Evolutionary conservation across 805 yeast species (phyloP), one percentile per base, ranked within the genome.

Genomic region (Teunomyces stri): DNA sequence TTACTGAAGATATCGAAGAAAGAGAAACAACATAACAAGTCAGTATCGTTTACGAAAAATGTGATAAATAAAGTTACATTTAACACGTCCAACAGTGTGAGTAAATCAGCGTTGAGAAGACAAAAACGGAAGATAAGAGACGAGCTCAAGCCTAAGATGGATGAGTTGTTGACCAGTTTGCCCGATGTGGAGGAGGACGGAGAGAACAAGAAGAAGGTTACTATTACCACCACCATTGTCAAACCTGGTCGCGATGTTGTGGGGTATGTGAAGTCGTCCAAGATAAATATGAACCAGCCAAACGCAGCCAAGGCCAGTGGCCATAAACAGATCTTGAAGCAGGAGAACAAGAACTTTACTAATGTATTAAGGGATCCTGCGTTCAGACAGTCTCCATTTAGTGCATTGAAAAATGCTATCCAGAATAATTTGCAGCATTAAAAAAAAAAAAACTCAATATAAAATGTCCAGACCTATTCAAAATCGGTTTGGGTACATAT

Each of bases 101-200:
- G 89, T 16, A 87, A 86, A 60, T 82, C 89, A 5, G 71, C 89
- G 0, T 51, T 76, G 3, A 75, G 89, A 59, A 75, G 89, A 53
- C 83, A 84, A 56, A 80, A 87, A 53, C 72, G 79, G 53, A 79
- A 75, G 55, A 71, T 74, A 42, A 79, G 77, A 55, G 86, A 85
- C 47, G 80, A 83, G 53, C 68, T 87, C 50, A 79, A 79, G 55
- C 89, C 91, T 4, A 77, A 82, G 56, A 75, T 87, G 79, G 72
- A 75, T 45, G 94, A 87, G 53, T 64, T 87, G 39, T 67, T 82
- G 46, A 69, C 70, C 25, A 80, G 79, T 13, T 68, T 87, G 44
- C 74, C 74, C 1, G 76, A 72, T 5, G 38, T 29, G 18, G 64
- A 65, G 20, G 61, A 44, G 42, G 61, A 45, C 39, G 51, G 27